Base-by-base conservation (phyloP, 148 eudicot species). In the Silene latifolia region DNA sequence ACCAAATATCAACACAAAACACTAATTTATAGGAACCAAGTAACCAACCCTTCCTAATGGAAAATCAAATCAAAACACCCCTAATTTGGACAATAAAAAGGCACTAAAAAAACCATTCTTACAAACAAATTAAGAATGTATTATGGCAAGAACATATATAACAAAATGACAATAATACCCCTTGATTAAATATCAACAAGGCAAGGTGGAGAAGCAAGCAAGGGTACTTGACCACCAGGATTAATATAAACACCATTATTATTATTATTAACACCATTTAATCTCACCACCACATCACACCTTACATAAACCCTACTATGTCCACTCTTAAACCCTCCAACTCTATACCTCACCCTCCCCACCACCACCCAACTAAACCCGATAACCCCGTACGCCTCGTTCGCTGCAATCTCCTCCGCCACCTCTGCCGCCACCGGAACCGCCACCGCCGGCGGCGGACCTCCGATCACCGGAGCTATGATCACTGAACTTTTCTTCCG, bases 271-370 rank as follows among this genome's bases (percentile, higher is more conserved):
- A 83, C 85, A 32, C 72, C 83, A 53, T 69, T 79, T 44, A 89
- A 76, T 12, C 91, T 86, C 14, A 91, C 74, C 69, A 91, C 70
- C 12, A 93, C 61, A 76, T 93, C 94, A 76, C 98, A 93, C 46
- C 72, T 81, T 0, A 91, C 91, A 80, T 80, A 81, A 4, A 89
- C 69, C 76, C 87, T 85, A 48, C 85, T 81, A 46, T 77, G 83
- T 14, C 80, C 77, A 59, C 82, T 89, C 82, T 25, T 85, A 35
- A 88, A 77, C 53, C 79, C 82, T 56, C 90, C 98, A 0, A 82
- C 94, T 67, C 81, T 87, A 65, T 88, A 93, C 75, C 86, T 85
- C 20, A 87, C 61, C 82, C 85, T 85, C 75, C 98, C 98, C 58
- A 59, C 67, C 73, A 93, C 21, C 67, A 88, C 90, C 84, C 92